These are phyloP conservation scores for Rhodotorula sp. DNA, from an alignment of 1,284 basidiomycete species.

Conservation along the genomic window DNA sequence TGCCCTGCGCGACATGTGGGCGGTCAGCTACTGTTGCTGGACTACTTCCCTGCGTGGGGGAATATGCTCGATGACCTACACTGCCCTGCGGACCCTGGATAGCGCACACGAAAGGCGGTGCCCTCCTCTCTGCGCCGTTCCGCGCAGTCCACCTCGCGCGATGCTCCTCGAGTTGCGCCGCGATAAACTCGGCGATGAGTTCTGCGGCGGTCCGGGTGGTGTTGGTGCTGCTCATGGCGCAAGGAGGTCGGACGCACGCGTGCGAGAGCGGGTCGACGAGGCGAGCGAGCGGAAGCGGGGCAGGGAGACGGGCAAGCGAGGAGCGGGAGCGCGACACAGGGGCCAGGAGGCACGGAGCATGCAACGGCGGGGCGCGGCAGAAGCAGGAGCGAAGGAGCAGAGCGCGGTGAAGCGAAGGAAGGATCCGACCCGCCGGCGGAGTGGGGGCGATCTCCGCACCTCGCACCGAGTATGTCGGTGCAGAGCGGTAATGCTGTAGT, in stretches of 20 bases:
- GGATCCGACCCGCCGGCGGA: not conserved
- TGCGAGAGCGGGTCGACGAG: not conserved
- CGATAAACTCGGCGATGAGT: conserved; percentile 37
- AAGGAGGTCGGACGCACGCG: too few species aligned
- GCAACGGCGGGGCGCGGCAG: not conserved
- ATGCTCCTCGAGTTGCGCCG: conserved; percentile 35
- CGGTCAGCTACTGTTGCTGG: not conserved
- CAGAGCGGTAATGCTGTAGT: too few species aligned
- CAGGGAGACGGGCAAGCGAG: not conserved
- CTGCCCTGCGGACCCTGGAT: conserved; percentile 78
- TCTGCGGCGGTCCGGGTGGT: conserved; percentile 20
- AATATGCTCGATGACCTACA: too few species aligned
- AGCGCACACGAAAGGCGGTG: conserved; percentile 59
- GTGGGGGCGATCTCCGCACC: not conserved
- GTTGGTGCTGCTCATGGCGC: not conserved
- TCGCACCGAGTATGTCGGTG: not conserved
- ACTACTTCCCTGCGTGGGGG: too few species aligned
- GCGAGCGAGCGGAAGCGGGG: too few species aligned
- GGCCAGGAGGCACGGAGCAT: not conserved
- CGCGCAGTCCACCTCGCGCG: not conserved
- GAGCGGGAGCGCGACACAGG: too few species aligned
- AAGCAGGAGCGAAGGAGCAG: not conserved
- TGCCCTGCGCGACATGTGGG: conserved; percentile 55
- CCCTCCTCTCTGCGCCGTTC: not conserved
- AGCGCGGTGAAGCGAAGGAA: not conserved